Evolutionary conservation across 2,329 filamentous ascomycete genomes (phyloP).

Genomic region (Colletotrichum caudatum): DNA sequence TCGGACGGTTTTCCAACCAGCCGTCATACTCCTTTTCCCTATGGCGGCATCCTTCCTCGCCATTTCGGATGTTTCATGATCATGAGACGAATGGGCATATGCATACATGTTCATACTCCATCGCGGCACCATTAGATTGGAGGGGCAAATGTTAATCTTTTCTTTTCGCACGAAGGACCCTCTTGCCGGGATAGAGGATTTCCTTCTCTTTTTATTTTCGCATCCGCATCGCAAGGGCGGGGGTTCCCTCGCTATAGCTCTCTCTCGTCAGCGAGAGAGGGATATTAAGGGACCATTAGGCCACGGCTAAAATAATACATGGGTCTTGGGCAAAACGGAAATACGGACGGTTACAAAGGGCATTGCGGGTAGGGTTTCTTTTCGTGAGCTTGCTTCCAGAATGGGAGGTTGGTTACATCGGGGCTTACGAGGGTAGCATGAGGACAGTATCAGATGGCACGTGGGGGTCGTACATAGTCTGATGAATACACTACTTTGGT

Average conservation of each 20-base stretch:
- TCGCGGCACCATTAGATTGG: not conserved
- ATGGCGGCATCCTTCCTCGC: not conserved
- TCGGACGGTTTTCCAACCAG: not conserved
- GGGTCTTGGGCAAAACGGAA: not conserved
- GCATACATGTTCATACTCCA: not conserved
- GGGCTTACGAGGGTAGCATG: not conserved
- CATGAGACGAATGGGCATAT: conserved; percentile 1
- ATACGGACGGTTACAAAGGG: not conserved
- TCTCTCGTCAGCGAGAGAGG: not conserved
- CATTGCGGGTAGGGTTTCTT: not conserved
- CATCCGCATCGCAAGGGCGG: not conserved
- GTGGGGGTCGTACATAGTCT: not conserved
- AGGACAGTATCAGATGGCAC: not conserved
- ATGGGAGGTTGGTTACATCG: not conserved
- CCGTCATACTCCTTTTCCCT: not conserved
- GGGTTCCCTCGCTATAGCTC: no score
- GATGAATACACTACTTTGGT: not conserved
- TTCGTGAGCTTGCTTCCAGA: not conserved
- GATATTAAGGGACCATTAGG: not conserved
- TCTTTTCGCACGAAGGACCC: not conserved
- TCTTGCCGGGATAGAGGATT: not conserved
- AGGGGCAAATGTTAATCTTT: not conserved
- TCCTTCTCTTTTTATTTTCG: not conserved
- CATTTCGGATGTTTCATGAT: not conserved
- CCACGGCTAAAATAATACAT: not conserved